Evolutionary conservation across 2,329 filamentous ascomycete species (phyloP).

Genomic region (Neonectria faginata): DNA sequence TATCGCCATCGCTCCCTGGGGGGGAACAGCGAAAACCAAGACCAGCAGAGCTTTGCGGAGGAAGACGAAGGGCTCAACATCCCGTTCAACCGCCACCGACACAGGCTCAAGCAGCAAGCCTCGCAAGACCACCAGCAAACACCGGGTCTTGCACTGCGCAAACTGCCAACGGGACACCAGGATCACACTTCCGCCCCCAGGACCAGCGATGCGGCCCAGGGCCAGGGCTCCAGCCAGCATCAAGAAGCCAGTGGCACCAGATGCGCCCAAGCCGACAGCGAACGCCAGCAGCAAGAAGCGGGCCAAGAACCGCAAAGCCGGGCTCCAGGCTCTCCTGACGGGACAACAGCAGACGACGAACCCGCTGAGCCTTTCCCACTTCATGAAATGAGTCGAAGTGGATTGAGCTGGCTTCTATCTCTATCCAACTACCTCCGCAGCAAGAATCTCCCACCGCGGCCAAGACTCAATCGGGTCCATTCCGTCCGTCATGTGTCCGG

Average conservation of each 20-base stretch:
- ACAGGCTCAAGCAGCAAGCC: neutral
- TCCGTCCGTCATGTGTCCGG: neutral
- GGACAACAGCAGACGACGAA: conserved; percentile 59
- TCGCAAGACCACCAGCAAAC: conserved; percentile 39
- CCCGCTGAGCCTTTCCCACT: conserved; percentile 66
- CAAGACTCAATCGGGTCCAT: conserved; percentile 26
- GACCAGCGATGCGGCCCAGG: conserved; percentile 43
- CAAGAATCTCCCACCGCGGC: too few relatives aligned
- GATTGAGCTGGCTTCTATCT: neutral
- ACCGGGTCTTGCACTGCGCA: conserved; percentile 59
- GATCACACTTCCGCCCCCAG: conserved; percentile 55
- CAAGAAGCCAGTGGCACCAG: conserved; percentile 36
- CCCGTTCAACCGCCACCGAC: conserved; percentile 1
- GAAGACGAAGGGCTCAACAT: conserved; percentile 22
- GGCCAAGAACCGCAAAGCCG: conserved; percentile 73
- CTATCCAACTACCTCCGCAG: neutral
- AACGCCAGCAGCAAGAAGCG: conserved; percentile 74
- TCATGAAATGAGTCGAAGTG: conserved; percentile 54
- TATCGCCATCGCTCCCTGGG: conserved; percentile 67
- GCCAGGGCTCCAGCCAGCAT: conserved; percentile 28
- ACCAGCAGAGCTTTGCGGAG: conserved; percentile 30
- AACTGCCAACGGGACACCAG: conserved; percentile 59
- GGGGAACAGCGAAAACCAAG: conserved; percentile 55
- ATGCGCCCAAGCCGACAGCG: conserved; percentile 52
- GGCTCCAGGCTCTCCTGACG: conserved; percentile 72